Conservation (phyloP, 2,329 filamentous ascomycete species). For the Zalaria sp. region DNA sequence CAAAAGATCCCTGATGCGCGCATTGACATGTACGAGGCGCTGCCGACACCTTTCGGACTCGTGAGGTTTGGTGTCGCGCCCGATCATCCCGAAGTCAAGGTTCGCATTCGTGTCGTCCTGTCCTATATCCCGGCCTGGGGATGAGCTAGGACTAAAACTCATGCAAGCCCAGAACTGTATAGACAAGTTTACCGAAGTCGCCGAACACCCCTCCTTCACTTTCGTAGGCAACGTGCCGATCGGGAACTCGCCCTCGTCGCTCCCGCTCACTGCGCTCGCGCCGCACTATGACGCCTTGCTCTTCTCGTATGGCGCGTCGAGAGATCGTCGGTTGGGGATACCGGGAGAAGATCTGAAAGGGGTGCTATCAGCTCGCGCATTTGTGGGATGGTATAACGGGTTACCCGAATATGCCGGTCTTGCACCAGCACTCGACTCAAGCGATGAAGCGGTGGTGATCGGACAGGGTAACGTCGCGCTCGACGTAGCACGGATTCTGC, state of each 20-base stretch:
- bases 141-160: background rate
- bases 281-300: slow-evolving; percentile 84
- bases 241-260: slow-evolving; percentile 36
- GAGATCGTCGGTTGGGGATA: slow-evolving; percentile 66
- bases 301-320: slow-evolving; percentile 82
- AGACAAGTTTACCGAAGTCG: slow-evolving; percentile 84
- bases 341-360: slow-evolving; percentile 66
- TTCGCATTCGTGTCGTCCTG: slow-evolving; percentile 21
- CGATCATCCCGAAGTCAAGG: slow-evolving; percentile 96
- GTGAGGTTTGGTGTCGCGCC: slow-evolving; percentile 94
- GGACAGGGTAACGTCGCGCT: slow-evolving; percentile 94
- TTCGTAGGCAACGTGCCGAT: slow-evolving; percentile 85
- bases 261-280: slow-evolving; percentile 56
- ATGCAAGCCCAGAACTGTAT: slow-evolving; percentile 61
- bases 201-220: slow-evolving; percentile 65
- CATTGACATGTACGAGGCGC: slow-evolving; percentile 91
- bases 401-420: slow-evolving; percentile 66
- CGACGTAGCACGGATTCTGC: slow-evolving; percentile 78
- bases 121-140: too few relatives aligned
- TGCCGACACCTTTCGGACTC: slow-evolving; percentile 85
- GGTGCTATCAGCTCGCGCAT: slow-evolving; percentile 77
- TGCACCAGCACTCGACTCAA: slow-evolving; percentile 56
- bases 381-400: slow-evolving; percentile 98
- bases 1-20: slow-evolving; percentile 54
- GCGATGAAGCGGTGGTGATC: slow-evolving; percentile 74